phyloP scores from a whole-genome alignment of 257 asterid genomes.

The Nicotiana benthamiana region DNA sequence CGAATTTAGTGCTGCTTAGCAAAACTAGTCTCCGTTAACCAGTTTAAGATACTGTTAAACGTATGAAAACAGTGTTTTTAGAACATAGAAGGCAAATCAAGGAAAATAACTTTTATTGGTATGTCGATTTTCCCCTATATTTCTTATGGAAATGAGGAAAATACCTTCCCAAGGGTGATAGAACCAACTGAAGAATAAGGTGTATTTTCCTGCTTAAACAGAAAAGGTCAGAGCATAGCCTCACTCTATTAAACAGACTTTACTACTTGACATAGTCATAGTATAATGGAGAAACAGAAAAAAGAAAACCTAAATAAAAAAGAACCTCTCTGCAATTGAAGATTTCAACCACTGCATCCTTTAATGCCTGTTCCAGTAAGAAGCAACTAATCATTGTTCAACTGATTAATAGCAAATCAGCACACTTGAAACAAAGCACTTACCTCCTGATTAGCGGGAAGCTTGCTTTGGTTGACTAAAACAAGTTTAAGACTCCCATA shows the following conservation, averaged over 20 bases:
- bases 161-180: constrained; percentile 48
- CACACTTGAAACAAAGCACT: constrained; percentile 1
- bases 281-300: not conserved
- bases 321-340: constrained; percentile 57
- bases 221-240: not conserved
- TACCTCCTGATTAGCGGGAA: constrained; percentile 72
- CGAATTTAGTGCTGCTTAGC: not conserved
- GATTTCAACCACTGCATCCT: constrained; percentile 63
- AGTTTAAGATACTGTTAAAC: not conserved
- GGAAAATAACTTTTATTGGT: not conserved
- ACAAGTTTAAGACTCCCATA: constrained; percentile 78
- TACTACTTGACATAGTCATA: not conserved
- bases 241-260: not conserved
- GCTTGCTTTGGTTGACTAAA: constrained; percentile 44
- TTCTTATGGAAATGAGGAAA: not conserved
- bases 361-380: constrained; percentile 46
- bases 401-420: constrained; percentile 14
- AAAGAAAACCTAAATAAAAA: not conserved
- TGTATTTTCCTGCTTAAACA: constrained; percentile 26
- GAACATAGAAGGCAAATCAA: not conserved
- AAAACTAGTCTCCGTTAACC: not conserved
- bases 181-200: constrained; percentile 41
- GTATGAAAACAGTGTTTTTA: not conserved
- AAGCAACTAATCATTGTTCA: constrained; percentile 14
- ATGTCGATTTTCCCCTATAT: not conserved